Base-by-base conservation (phyloP, 116 monocot species). In the Iris pallida region DNA sequence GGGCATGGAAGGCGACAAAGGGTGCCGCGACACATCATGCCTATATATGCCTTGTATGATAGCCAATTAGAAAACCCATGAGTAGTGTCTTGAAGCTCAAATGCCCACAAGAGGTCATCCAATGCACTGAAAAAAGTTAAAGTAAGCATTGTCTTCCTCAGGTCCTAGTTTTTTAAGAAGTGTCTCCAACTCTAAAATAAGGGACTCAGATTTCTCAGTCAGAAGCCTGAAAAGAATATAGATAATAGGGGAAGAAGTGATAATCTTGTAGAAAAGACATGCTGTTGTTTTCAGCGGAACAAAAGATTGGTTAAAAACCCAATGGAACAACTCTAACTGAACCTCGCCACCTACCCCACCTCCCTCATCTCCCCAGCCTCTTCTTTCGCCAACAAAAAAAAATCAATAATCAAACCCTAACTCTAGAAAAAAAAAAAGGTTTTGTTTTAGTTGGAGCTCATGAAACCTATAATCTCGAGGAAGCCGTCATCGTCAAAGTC, bases 81-180 rank as follows among this genome's bases (percentile, higher is more conserved):
- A 93, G 93, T 93, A 63, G 93, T 90, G 52, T 86, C 90, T 9
- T 93, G 77, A 20, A 75, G 66, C 64, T 99, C 93, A 90, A 93
- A 99, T 70, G 98, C 88, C 98, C 98, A 99, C 40, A 99, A 71
- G 52, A 99, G 87, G 71, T 99, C 88, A 77, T 84, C 88, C 56
- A 99, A 61, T 62, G 98, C 90, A 83, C 93, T 99, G 12, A 99
- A 88, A 75, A 99, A 99, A 99, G 78, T 99, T 93, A 58, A 93
- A 88, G 48, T 83, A 79, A 57, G 93, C 98, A 80, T 84, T 77
- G 45, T 99, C 98, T 80, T 90, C 88, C 54, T 72, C 49, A 5
- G 70, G 66, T 48, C 68, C 71, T 45, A 99, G 78, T 40, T 88
- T 48, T 42, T 69, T 88, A 68, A 99, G 81, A 62, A 90, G 62